Base-by-base conservation (phyloP, 805 yeast genomes). In the Metahyphopichia silvanorum region DNA sequence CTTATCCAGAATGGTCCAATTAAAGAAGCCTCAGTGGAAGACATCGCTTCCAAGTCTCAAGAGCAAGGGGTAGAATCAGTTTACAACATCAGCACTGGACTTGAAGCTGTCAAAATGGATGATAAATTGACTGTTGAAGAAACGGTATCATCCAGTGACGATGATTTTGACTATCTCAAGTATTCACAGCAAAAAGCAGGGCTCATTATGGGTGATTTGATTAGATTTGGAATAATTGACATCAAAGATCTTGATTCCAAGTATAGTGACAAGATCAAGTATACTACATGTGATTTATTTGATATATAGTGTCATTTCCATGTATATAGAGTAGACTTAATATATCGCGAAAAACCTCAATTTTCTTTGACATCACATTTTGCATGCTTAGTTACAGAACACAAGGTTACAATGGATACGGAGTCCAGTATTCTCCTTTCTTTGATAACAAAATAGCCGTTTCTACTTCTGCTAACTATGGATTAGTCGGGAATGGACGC, bases 401-500 rank as follows among this genome's bases (percentile, higher is more conserved):
- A 16, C 60, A 66, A 12, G 95, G 96, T 1, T 87, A 76, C 58
- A 83, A 87, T 51, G 97, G 97, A 11, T 86, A 86, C 53, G 81
- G 82, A 0, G 83, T 88, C 11, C 82, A 82, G 48, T 93, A 91
- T 63, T 87, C 96, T 0, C 97, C 98, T 1, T 91, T 79, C 49
- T 85, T 78, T 47, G 98, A 91, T 57, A 86, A 84, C 61, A 84
- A 86, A 49, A 51, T 91, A 15, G 96, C 96, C 0, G 91, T 87
- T 20, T 94, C 95, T 1, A 71, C 95, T 0, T 82, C 96, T 1
- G 87, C 97, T 17, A 93, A 91, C 62, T 91, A 79, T 57, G 98
- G 98, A 2, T 65, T 91, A 4, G 96, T 88, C 3, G 98, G 98
- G 2, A 91, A 91, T 57, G 98, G 98, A 5, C 73, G 86, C 44